These are phyloP conservation scores for Aspergillus brunneoviolaceus DNA, from an alignment of 2,329 filamentous ascomycete genomes.

Conservation along the genomic window DNA sequence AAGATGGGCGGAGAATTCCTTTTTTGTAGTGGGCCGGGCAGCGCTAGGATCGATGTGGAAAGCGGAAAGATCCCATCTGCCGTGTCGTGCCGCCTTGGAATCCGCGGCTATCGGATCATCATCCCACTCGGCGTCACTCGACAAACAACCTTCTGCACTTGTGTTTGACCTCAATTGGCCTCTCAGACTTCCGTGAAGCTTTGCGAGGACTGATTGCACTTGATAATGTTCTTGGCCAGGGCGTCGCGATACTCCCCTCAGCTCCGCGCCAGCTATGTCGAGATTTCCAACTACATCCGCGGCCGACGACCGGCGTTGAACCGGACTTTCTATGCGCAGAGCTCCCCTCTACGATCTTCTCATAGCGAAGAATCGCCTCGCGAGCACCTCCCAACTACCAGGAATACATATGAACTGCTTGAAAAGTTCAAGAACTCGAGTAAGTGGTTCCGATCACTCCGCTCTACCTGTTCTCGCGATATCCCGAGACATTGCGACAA, in stretches of 20 bases:
- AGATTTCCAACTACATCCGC: conserved; percentile 39
- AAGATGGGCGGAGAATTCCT: conserved; percentile 26
- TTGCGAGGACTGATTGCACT: neutral
- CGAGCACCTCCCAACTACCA: conserved; percentile 18
- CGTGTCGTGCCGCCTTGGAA: neutral
- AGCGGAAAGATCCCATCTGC: conserved; percentile 23
- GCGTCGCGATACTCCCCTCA: conserved; percentile 26
- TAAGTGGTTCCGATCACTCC: conserved; percentile 28
- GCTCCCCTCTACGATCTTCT: conserved; percentile 19
- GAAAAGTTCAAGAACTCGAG: conserved; percentile 49
- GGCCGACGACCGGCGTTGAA: conserved; percentile 17
- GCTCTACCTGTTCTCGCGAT: neutral
- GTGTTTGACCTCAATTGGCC: neutral
- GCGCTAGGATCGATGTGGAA: conserved; percentile 25
- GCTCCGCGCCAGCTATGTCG: conserved; percentile 37
- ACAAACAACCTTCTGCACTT: too few relatives aligned
- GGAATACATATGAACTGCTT: conserved; percentile 30
- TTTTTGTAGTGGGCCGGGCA: conserved; percentile 24
- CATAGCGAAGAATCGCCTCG: conserved; percentile 22
- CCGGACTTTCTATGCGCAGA: conserved; percentile 9
- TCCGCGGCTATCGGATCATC: neutral
- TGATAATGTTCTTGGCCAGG: conserved; percentile 24
- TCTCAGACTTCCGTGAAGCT: neutral
- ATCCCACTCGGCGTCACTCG: neutral
- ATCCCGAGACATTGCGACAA: neutral